These are phyloP conservation scores for Plenodomus lindquistii DNA, from an alignment of 2,329 filamentous ascomycete genomes.

Conservation along the genomic window DNA sequence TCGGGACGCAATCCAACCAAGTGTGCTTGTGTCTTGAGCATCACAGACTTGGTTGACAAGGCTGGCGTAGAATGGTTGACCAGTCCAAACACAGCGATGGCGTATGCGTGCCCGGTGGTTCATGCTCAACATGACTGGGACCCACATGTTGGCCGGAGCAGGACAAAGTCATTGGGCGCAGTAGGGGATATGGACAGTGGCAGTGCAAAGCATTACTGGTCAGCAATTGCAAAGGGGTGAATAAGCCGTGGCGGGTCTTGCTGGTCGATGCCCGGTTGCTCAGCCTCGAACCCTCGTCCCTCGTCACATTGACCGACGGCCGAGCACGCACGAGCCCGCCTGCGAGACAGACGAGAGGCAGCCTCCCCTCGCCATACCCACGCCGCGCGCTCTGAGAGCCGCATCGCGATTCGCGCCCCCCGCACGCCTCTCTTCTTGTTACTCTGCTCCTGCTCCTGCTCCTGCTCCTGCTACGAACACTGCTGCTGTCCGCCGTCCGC, in stretches of 20 bases:
- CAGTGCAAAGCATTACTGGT: slow-evolving; percentile 71
- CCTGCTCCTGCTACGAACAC: slow-evolving; percentile 1
- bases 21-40: too few species aligned
- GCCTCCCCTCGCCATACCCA: slow-evolving; percentile 1
- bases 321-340: not conserved
- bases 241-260: slow-evolving; percentile 20
- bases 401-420: slow-evolving; percentile 9
- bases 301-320: not conserved
- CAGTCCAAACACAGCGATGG: too few species aligned
- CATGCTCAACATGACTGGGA: too few species aligned
- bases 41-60: too few species aligned
- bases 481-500: not conserved
- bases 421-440: too few species aligned
- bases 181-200: slow-evolving; percentile 59
- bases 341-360: slow-evolving; percentile 1
- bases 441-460: not conserved
- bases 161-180: slow-evolving; percentile 41
- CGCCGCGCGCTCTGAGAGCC: slow-evolving; percentile 40
- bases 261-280: slow-evolving; percentile 18
- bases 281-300: slow-evolving; percentile 17
- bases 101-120: too few species aligned
- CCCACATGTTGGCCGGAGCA: too few species aligned
- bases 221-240: slow-evolving; percentile 24
- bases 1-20: too few species aligned
- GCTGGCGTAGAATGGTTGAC: too few species aligned